Conservation (phyloP, 495 filamentous ascomycete genomes). For the Hyaloscypha finlandica region DNA sequence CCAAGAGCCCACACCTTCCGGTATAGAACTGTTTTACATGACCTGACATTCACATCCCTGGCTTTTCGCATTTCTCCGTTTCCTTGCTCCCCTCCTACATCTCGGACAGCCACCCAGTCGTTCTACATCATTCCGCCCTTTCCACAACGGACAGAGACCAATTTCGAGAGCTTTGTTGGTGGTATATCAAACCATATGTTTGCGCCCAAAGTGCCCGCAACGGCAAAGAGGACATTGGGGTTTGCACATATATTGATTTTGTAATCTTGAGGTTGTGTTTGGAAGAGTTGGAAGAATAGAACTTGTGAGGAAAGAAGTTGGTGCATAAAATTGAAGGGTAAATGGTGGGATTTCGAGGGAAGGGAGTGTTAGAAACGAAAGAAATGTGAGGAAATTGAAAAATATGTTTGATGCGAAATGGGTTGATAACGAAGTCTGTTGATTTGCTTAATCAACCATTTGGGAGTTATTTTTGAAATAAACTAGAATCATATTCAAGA, state of each 20-base stretch:
- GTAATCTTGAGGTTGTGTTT: too few species aligned
- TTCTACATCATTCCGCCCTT: neutral
- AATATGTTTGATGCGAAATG: too few species aligned
- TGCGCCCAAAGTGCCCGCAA: neutral
- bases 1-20: neutral
- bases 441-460: too few species aligned
- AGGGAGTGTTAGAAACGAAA: too few species aligned
- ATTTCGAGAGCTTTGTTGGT: neutral
- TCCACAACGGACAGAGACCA: neutral
- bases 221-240: too few species aligned
- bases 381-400: too few species aligned
- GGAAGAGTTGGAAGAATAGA: neutral
- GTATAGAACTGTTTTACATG: neutral
- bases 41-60: neutral
- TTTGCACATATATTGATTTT: too few species aligned
- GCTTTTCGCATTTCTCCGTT: neutral
- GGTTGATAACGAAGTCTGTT: too few species aligned
- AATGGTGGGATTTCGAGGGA: too few species aligned
- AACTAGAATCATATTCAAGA: too few species aligned
- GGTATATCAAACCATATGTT: neutral
- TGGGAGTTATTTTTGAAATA: too few species aligned
- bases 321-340: too few species aligned
- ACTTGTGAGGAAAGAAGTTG: neutral
- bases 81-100: neutral
- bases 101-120: neutral